Conservation (phyloP, 2,329 filamentous ascomycete species). For the Claviceps sp. region DNA sequence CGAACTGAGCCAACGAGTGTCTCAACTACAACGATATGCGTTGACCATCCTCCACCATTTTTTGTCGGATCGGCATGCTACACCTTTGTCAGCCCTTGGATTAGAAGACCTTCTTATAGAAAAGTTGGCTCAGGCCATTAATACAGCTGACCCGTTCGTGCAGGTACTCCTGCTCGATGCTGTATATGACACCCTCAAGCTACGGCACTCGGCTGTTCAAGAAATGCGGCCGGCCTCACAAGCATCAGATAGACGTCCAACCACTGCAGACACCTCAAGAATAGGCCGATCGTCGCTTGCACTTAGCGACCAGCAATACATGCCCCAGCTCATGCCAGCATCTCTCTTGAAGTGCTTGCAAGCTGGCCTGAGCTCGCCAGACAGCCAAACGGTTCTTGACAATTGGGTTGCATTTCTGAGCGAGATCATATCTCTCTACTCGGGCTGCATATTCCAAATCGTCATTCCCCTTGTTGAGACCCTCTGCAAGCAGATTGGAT, state of each 20-base stretch:
- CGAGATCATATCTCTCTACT: constrained; percentile 73
- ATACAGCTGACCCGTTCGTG: constrained; percentile 51
- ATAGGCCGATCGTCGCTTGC: constrained; percentile 26
- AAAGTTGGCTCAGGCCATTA: constrained; percentile 47
- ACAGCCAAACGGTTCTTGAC: constrained; percentile 66
- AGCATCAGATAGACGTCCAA: constrained; percentile 31
- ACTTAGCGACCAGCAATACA: constrained; percentile 14
- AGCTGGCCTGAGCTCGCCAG: constrained; percentile 61
- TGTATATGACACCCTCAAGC: constrained; percentile 59
- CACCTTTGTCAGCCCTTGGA: constrained; percentile 45
- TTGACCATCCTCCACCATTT: constrained; percentile 59
- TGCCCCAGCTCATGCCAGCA: constrained; percentile 40
- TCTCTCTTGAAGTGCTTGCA: constrained; percentile 75
- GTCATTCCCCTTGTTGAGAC: constrained; percentile 85
- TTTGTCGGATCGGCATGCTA: constrained; percentile 48
- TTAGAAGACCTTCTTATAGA: constrained; percentile 61
- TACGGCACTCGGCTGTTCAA: constrained; percentile 33
- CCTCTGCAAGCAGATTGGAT: constrained; percentile 64
- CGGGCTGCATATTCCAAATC: constrained; percentile 76
- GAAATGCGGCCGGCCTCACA: constrained; percentile 29
- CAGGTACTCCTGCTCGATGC: constrained; percentile 70
- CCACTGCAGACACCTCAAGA: constrained; percentile 28
- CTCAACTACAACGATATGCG: constrained; percentile 57
- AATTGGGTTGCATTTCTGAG: constrained; percentile 83
- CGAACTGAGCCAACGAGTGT: constrained; percentile 31